Evolutionary conservation across 108 stramenopile species (phyloP).

Genomic region (Chaetoceros tenuissimus): DNA sequence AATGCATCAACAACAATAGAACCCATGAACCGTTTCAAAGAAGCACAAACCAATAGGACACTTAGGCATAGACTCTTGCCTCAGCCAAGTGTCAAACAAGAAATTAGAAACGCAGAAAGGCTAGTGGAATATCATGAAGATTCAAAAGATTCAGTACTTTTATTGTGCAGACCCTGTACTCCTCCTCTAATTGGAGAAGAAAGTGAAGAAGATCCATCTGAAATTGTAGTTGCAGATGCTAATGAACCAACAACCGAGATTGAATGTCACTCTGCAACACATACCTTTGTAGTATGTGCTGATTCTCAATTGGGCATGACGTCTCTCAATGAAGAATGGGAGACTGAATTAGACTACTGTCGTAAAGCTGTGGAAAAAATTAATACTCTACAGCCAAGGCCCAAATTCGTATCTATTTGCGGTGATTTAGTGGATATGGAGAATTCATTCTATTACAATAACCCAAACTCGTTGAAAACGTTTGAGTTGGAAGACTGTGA

Average conservation of each 20-base stretch:
- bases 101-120: neutral
- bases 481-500: constrained; percentile 50
- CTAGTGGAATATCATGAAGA: neutral
- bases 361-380: constrained; percentile 34
- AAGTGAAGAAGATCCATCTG: neutral
- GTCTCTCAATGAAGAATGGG: constrained; percentile 38
- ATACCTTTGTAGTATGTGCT: constrained; percentile 53
- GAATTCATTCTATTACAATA: constrained; percentile 26
- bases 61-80: neutral
- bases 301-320: constrained; percentile 63
- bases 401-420: constrained; percentile 60
- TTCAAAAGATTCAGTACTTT: neutral
- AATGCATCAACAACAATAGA: too few species aligned
- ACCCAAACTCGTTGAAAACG: constrained; percentile 8
- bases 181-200: too few species aligned
- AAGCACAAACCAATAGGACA: neutral
- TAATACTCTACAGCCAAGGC: constrained; percentile 45
- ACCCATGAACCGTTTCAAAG: neutral
- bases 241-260: constrained; percentile 1
- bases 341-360: constrained; percentile 49
- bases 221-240: neutral
- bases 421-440: constrained; percentile 72
- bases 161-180: neutral
- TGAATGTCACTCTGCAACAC: constrained; percentile 8
- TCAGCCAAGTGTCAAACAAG: neutral